Evolutionary conservation across 2,329 filamentous ascomycete genomes (phyloP), one percentile per base, ranked within the genome.

Genomic region (Macrophomina tecta): DNA sequence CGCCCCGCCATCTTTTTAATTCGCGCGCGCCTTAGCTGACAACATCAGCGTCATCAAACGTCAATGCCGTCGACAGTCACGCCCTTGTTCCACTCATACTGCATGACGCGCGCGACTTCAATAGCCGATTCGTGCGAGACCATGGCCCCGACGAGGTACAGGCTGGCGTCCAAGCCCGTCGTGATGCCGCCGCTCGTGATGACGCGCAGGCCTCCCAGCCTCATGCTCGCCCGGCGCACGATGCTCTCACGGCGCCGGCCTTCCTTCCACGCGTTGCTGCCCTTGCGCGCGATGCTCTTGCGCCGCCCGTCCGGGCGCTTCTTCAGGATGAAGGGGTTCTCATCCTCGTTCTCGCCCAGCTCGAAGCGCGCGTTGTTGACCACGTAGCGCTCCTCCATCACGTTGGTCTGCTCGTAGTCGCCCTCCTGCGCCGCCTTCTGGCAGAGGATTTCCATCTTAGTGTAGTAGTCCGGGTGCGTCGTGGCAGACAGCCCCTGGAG

Each of bases 351-450:
- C 68, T 90, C 90, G 72, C 85, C 86, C 51, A 95, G 83, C 73
- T 95, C 92, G 78, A 94, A 96, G 72, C 92, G 90, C 68, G 93
- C 89, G 81, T 96, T 95, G 85, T 96, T 96, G 78, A 96, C 92
- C 23, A 96, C 92, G 76, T 95, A 96, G 75, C 92, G 87, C 75
- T 92, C 90, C 75, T 95, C 91, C 74, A 94, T 86, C 70, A 95
- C 90, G 75, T 95, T 91, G 73, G 91, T 93, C 75, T 91, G 89
- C 82, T 93, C 90, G 66, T 88, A 86, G 71, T 91, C 83, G 77
- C 91, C 88, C 69, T 88, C 85, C 67, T 87, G 87, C 53, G 90
- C 87, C 56, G 89, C 87, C 70, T 92, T 89, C 78, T 90, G 91
- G 84, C 91, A 93, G 72, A 93, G 81, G 73, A 89, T 93, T 84